These are phyloP conservation scores for Anthracocystis panici-leucophaei DNA, from an alignment of 1,284 basidiomycete species.

Conservation along the genomic window DNA sequence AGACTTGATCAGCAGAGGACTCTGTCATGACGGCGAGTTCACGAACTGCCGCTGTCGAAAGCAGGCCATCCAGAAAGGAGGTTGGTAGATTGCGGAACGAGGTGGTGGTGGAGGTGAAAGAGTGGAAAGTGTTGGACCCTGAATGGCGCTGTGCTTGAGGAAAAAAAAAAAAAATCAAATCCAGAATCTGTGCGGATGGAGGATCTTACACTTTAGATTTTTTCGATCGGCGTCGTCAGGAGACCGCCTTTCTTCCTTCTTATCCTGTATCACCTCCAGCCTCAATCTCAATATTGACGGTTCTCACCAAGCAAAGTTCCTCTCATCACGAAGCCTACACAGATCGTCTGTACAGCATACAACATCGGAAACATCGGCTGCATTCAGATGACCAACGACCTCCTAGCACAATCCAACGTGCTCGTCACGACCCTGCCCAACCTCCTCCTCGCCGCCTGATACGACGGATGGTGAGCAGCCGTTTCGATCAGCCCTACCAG, in stretches of 20 bases:
- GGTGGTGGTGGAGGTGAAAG: constrained; percentile 6
- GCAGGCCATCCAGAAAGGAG: too few relatives aligned
- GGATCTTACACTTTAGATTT: too few relatives aligned
- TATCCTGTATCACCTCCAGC: too few relatives aligned
- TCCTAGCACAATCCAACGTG: constrained; percentile 14
- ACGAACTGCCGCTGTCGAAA: neutral
- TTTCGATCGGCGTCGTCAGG: too few relatives aligned
- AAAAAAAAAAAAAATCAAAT: neutral
- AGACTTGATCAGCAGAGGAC: neutral
- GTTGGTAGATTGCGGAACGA: neutral
- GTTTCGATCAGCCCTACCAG: constrained; percentile 22
- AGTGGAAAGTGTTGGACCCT: neutral
- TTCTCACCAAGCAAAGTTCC: too few relatives aligned
- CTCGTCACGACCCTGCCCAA: constrained; percentile 12
- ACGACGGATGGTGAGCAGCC: neutral
- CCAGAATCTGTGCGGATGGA: too few relatives aligned
- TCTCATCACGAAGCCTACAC: too few relatives aligned
- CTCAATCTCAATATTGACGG: too few relatives aligned
- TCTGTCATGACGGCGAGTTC: neutral
- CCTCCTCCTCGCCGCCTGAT: constrained; percentile 5
- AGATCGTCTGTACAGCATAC: too few relatives aligned
- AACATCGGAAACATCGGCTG: too few relatives aligned
- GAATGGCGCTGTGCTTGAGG: neutral
- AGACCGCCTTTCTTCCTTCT: too few relatives aligned
- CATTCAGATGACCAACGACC: constrained; percentile 21